These are phyloP conservation scores for Suillus plorans DNA, from an alignment of 768 basidiomycete species.

Conservation along the genomic window DNA sequence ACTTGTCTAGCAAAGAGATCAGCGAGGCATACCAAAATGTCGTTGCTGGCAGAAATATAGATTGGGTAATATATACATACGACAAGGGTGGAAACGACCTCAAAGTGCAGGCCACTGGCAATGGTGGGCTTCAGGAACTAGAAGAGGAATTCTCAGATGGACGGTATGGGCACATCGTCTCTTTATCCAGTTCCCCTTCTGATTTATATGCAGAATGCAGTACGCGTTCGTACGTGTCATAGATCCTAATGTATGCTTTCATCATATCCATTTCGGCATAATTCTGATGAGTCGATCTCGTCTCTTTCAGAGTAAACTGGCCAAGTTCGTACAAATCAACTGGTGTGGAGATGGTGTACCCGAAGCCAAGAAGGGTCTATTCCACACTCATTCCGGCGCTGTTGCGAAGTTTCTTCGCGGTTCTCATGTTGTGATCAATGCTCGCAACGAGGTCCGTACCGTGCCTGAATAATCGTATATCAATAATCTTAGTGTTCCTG, in stretches of 20 bases:
- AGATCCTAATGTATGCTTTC: slow-evolving; percentile 71
- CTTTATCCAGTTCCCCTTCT: slow-evolving; percentile 11
- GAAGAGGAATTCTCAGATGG: slow-evolving; percentile 96
- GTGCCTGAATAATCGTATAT: background rate
- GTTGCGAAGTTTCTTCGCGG: slow-evolving; percentile 81
- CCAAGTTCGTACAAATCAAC: slow-evolving; percentile 93
- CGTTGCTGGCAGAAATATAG: slow-evolving; percentile 61
- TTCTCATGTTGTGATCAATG: slow-evolving; percentile 82
- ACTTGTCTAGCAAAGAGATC: slow-evolving; percentile 73
- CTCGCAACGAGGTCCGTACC: slow-evolving; percentile 74
- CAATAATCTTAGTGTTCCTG: background rate
- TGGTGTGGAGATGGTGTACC: slow-evolving; percentile 99
- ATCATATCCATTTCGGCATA: background rate
- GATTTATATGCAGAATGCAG: slow-evolving; percentile 64
- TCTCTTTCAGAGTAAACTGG: slow-evolving; percentile 62
- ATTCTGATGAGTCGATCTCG: background rate
- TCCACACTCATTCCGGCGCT: slow-evolving; percentile 82
- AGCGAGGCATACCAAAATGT: slow-evolving; percentile 74
- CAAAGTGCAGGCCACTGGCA: slow-evolving; percentile 83
- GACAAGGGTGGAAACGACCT: slow-evolving; percentile 82
- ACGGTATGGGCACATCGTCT: slow-evolving; percentile 47
- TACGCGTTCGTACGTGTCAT: slow-evolving; percentile 87
- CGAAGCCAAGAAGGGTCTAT: slow-evolving; percentile 86
- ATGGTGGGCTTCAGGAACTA: slow-evolving; percentile 85
- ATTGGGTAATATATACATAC: slow-evolving; percentile 82